Evolutionary conservation across 78 protist species (phyloP).

Genomic region (Emiliania huxleyi): DNA sequence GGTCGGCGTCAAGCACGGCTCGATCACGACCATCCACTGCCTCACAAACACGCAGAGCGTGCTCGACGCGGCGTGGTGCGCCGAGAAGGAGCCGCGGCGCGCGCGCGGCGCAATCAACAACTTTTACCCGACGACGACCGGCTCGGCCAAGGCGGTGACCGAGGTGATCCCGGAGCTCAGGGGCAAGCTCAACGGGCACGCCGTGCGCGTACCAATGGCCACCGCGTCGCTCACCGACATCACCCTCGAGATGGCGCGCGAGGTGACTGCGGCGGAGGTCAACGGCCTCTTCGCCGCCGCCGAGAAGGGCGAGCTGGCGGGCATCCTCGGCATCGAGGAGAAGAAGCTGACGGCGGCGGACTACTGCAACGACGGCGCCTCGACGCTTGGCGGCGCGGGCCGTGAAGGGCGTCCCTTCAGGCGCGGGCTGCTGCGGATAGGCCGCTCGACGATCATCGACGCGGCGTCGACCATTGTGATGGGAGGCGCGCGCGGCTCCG

Average conservation of each 20-base stretch:
- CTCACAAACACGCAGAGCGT: constrained; percentile 28
- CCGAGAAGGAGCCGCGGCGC: background rate
- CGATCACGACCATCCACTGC: constrained; percentile 39
- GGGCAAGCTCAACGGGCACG: constrained; percentile 47
- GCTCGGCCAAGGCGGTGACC: constrained; percentile 27
- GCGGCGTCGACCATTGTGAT: constrained; percentile 15
- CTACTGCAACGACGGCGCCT: constrained; percentile 4
- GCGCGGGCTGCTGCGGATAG: too few species aligned
- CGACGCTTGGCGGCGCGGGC: too few species aligned
- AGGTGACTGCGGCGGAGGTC: background rate
- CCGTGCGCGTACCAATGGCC: constrained; percentile 29
- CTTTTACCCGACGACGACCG: constrained; percentile 31
- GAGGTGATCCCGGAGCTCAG: constrained; percentile 39
- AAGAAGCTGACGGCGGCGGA: background rate
- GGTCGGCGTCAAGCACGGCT: background rate
- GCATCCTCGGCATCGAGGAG: constrained; percentile 30
- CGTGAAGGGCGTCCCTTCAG: too few species aligned
- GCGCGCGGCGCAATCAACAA: background rate
- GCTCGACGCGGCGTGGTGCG: background rate
- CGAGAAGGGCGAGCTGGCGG: background rate
- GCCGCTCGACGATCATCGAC: constrained; percentile 26
- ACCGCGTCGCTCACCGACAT: background rate
- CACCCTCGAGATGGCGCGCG: background rate
- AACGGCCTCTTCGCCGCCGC: background rate
- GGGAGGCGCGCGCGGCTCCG: too few species aligned